Evolutionary conservation across 805 yeast species (phyloP), one percentile per base, ranked within the genome.

Genomic region (Ogataea parapolymorpha): DNA sequence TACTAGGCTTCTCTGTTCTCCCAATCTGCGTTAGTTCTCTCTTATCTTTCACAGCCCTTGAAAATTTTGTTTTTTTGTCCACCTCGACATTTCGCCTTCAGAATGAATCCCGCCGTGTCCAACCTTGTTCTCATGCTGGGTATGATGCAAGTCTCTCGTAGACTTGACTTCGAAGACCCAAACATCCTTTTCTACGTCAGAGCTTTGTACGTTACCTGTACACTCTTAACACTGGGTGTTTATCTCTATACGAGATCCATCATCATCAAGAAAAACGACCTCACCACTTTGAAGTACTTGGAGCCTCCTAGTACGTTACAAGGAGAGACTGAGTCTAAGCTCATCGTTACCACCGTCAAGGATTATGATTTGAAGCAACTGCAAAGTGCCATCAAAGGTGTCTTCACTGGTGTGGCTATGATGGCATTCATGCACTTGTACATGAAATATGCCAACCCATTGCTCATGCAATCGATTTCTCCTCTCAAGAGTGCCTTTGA

Each of bases 341-440:
- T 89, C 46, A 85, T 85, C 49, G 86, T 91, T 51, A 88, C 96
- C 52, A 91, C 98, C 39, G 88, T 89, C 51, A 87, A 80, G 73
- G 96, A 93, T 56, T 93, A 93, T 73, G 99, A 93, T 67, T 77
- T 90, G 64, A 75, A 80, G 61, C 96, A 91, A 71, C 76, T 91
- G 48, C 80, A 85, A 65, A 46, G 78, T 38, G 81, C 88, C 45
- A 75, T 90, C 66, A 88, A 85, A 68, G 79, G 95, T 50, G 77
- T 88, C 53, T 81, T 83, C 74, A 85, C 95, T 49, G 85, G 95
- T 50, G 62, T 90, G 54, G 96, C 95, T 57, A 88, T 93, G 95
- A 90, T 93, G 90, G 95, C 84, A 18, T 85, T 91, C 81, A 90
- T 91, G 98, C 99, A 93, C 68, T 61, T 93, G 48, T 91, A 91